Conservation (phyloP, 805 yeast species). For the Cyberlindnera lachancei region DNA sequence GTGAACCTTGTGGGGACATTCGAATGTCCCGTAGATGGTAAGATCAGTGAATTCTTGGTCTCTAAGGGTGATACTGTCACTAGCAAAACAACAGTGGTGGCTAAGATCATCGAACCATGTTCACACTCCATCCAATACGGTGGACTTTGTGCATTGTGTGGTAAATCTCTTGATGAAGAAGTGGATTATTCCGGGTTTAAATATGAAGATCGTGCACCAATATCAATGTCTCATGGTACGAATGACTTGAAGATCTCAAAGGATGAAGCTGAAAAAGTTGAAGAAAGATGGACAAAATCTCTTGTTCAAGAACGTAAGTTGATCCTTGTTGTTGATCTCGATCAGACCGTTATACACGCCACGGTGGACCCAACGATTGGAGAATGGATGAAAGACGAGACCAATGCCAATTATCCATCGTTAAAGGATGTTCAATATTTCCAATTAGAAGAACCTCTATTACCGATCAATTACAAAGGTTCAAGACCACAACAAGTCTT, state of each 20-base stretch:
- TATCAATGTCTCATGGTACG: constrained; percentile 84
- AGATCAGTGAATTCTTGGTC: constrained; percentile 42
- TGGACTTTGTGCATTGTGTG: constrained; percentile 91
- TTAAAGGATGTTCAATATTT: constrained; percentile 77
- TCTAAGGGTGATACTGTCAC: constrained; percentile 52
- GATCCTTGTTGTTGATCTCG: constrained; percentile 90
- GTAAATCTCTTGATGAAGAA: constrained; percentile 61
- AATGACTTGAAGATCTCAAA: constrained; percentile 76
- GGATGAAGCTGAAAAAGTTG: constrained; percentile 82
- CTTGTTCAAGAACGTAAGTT: constrained; percentile 58
- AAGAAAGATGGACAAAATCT: constrained; percentile 53
- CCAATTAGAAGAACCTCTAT: constrained; percentile 66
- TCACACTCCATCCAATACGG: constrained; percentile 90
- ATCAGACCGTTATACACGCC: constrained; percentile 96
- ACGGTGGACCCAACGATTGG: constrained; percentile 97
- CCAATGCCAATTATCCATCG: constrained; percentile 77
- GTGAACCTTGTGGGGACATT: constrained; percentile 69
- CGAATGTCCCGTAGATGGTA: constrained; percentile 81
- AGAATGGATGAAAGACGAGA: constrained; percentile 87
- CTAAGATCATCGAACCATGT: constrained; percentile 71
- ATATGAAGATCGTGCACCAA: constrained; percentile 65
- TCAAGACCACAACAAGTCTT: constrained; percentile 43
- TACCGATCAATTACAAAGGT: constrained; percentile 53
- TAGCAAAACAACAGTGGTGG: constrained; percentile 38
- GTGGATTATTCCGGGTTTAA: constrained; percentile 64